Evolutionary conservation across 179 eudicot genomes (phyloP).

Genomic region (Spinacia oleracea): DNA sequence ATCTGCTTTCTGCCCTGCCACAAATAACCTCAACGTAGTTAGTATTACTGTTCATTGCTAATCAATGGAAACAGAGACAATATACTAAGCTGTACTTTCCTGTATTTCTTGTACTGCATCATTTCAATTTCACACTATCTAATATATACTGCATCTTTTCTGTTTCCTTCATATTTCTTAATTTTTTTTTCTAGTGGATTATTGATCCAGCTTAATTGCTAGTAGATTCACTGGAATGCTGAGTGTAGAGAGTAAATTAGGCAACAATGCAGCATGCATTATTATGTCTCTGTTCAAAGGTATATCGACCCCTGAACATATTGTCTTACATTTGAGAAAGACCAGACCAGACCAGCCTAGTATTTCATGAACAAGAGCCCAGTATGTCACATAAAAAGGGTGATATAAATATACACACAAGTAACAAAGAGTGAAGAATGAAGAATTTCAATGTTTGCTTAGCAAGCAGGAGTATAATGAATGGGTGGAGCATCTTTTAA

Average conservation of each 20-base stretch:
- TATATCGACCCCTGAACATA: background rate
- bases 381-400: background rate
- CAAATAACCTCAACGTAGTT: constrained; percentile 9
- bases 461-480: background rate
- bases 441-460: background rate
- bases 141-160: background rate
- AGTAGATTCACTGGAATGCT: too few species aligned
- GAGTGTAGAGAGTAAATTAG: too few species aligned
- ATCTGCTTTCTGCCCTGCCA: constrained; percentile 59
- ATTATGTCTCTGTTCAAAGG: background rate
- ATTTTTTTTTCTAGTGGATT: too few species aligned
- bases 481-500: background rate
- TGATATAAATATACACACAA: background rate
- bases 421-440: background rate
- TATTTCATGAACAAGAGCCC: background rate
- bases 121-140: too few species aligned
- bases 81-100: background rate
- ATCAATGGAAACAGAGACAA: too few species aligned
- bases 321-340: background rate
- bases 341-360: too few species aligned
- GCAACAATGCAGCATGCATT: too few species aligned
- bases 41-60: background rate
- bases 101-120: background rate
- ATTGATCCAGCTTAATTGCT: background rate
- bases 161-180: background rate